Evolutionary conservation across 768 basidiomycete genomes (phyloP), one percentile per base, ranked within the genome.

Genomic region (Termitomyces sp.): DNA sequence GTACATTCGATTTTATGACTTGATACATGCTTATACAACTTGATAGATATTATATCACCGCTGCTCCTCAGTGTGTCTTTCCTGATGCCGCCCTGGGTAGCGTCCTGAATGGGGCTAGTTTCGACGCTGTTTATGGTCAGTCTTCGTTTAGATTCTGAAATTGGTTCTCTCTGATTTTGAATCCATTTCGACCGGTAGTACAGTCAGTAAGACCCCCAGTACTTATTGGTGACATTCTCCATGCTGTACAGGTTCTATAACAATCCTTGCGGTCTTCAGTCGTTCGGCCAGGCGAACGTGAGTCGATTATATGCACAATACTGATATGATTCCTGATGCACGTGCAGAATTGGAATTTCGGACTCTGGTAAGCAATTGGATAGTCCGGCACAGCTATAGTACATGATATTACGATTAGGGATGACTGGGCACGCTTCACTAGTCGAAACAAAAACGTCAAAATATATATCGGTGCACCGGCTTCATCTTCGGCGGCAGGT

Each of bases 41-140:
- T 22, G 34, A 32, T 53, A 84, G 82, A 62, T 88, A 84, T 70
- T 87, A 83, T 62, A 68, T 87, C 49, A 84, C 84, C 53, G 84
- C 77, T 41, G 82, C 83, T 12, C 82, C 80, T 26, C 85, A 75
- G 66, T 89, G 87, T 61, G 82, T 84, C 5, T 90, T 78, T 71
- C 86, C 87, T 3, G 87, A 89, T 63, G 77, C 76, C 7, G 75
- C 78, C 45, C 69, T 89, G 7, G 78, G 83, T 10, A 72, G 73
- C 9, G 82, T 85, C 21, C 70, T 89, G 53, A 80, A 87, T 62
- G 62, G 74, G 0, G 86, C 80, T 11, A 75, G 66, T 5, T 90
- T 89, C 59, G 88, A 90, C 68, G 85, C 85, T 1, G 70, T 90
- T 56, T 88, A 87, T 59, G 86, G 76, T 78, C 57, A 40, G 68